These are phyloP conservation scores for Spergularia azorica DNA, from an alignment of 179 eudicot species.

Conservation along the genomic window DNA sequence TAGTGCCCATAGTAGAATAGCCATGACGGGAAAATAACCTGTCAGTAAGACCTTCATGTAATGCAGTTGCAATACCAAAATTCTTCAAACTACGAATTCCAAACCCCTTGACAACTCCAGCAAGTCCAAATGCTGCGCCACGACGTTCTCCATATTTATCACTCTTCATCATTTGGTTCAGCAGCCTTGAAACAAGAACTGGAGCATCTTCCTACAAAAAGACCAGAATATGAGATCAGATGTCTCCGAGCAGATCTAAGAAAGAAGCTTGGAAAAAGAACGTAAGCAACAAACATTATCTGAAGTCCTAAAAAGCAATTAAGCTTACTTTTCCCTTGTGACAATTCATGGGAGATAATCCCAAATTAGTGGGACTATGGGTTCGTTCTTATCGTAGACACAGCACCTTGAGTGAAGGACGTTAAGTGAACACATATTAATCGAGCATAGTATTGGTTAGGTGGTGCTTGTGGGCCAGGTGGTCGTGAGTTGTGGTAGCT, in stretches of 20 bases:
- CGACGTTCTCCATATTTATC: slow-evolving; percentile 99
- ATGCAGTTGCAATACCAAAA: slow-evolving; percentile 59
- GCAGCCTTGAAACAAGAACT: slow-evolving; percentile 72
- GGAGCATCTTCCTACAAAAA: slow-evolving; percentile 76
- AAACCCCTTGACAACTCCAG: slow-evolving; percentile 91
- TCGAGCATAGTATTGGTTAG: no score
- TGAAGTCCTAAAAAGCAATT: neutral
- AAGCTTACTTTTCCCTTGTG: no score
- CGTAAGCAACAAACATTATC: no score
- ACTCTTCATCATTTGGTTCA: slow-evolving; percentile 91
- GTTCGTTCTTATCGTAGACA: no score
- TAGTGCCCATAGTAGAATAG: neutral
- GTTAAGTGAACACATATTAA: no score
- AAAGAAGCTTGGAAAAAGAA: neutral
- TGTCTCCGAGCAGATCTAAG: slow-evolving; percentile 2
- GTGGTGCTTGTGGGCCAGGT: no score
- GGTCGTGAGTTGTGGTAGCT: no score
- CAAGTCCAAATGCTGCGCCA: slow-evolving; percentile 99
- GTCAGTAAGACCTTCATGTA: slow-evolving; percentile 74
- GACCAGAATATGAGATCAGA: neutral
- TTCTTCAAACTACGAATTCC: slow-evolving; percentile 83
- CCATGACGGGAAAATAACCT: slow-evolving; percentile 46
- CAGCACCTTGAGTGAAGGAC: no score
- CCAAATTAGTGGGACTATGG: no score
- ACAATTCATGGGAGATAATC: no score